Base-by-base conservation (phyloP, 2,329 filamentous ascomycete genomes). In the Graphilbum ipis-grandicollis region DNA sequence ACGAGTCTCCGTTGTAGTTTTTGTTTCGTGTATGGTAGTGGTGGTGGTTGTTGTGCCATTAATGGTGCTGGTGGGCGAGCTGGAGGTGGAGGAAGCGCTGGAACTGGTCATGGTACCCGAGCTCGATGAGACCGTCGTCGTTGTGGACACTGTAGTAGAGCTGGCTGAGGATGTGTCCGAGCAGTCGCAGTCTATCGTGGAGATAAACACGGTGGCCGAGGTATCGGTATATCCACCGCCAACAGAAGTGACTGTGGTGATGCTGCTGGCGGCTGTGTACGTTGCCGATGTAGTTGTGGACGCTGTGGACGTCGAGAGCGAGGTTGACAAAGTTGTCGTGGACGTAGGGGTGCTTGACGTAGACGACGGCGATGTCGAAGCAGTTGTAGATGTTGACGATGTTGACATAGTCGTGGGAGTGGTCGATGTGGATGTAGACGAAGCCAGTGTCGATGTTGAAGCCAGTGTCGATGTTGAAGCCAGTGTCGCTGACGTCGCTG, bases 181-280 rank as follows among this genome's bases (percentile, higher is more conserved):
- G 38, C 43, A 43, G 41, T 28, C 37, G 39, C 39, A 46, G 26
- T 44, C 42, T 14, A 46, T 10, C 3, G 33, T 40, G 25, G 44
- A 44, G 28, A 44, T 35, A 17, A 45, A 45, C 4, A 45, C 42
- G 26, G 19, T 18, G 2, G 34, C 17, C 18, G 9, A 10, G 4
- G 33, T n/a, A n/a, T n/a, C n/a, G n/a, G n/a, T n/a, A n/a, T n/a
- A n/a, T n/a, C n/a, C n/a, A n/a, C n/a, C n/a, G n/a, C n/a, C 15
- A 6, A 22, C 9, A 18, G 23, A 18, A 6, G 26, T 28, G 12
- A 25, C 15, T 15, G 38, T 30, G 19, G 14, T 15, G 5, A 23
- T 12, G 22, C 14, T 22, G 18, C 12, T 10, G 17, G 21, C 29
- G 4, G 19, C 14, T 15, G 23, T 22, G n/a, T 33, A 15, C 1